phyloP scores from a whole-genome alignment of 768 basidiomycete species.

The Mycena metata region DNA sequence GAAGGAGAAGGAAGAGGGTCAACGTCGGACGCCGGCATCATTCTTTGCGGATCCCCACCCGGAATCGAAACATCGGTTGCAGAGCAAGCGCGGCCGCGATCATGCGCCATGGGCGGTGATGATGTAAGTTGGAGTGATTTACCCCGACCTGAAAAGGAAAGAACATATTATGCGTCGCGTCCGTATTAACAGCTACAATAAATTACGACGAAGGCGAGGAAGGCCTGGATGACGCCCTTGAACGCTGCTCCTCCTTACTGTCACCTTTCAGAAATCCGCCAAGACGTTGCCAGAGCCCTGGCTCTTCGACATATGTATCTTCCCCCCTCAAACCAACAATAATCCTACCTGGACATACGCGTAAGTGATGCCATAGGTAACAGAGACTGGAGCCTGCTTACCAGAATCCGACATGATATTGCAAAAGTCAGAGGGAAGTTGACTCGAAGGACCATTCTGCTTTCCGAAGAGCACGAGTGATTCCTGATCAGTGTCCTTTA shows the following conservation, averaged over 20 bases:
- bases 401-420: conserved; percentile 49
- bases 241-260: too few relatives aligned
- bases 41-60: conserved; percentile 29
- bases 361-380: too few relatives aligned
- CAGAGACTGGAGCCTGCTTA: too few relatives aligned
- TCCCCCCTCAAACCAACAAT: conserved; percentile 59
- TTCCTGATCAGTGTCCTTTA: conserved; percentile 50
- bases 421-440: conserved; percentile 52
- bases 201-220: not conserved
- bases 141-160: too few relatives aligned
- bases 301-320: conserved; percentile 50
- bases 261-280: conserved; percentile 41
- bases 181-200: too few relatives aligned
- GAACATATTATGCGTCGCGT: too few relatives aligned
- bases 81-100: not conserved
- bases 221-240: not conserved
- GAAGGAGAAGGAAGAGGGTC: conserved; percentile 25
- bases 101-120: conserved; percentile 18
- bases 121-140: conserved; percentile 9
- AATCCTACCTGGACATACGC: conserved; percentile 47
- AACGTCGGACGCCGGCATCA: conserved; percentile 14
- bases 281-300: conserved; percentile 59
- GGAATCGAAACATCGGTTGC: conserved; percentile 26
- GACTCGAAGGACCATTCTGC: conserved; percentile 36
- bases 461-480: conserved; percentile 55